phyloP scores from a whole-genome alignment of 164 flowering plant genomes.

The Vitis cinerea region DNA sequence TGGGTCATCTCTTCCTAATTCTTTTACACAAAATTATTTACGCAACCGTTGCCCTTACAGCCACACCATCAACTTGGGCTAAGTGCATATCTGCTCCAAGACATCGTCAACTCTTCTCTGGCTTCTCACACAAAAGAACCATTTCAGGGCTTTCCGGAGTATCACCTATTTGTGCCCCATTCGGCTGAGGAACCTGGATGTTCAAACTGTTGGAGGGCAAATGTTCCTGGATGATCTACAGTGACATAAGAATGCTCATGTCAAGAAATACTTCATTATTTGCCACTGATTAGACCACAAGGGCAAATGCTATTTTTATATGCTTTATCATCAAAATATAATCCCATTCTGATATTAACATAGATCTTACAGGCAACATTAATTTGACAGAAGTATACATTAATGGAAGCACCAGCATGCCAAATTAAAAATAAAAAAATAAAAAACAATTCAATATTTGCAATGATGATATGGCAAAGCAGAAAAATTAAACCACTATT shows the following conservation, averaged over 20 bases:
- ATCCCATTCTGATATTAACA: too few relatives aligned
- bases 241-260: neutral
- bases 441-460: neutral
- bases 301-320: too few relatives aligned
- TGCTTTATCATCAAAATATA: too few relatives aligned
- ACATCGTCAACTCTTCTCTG: conserved; percentile 9
- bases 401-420: too few relatives aligned
- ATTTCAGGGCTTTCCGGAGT: conserved; percentile 18
- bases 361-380: too few relatives aligned
- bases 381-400: too few relatives aligned
- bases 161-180: conserved; percentile 21
- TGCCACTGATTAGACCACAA: too few relatives aligned
- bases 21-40: conserved; percentile 21
- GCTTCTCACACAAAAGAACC: conserved; percentile 9
- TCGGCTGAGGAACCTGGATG: conserved; percentile 18
- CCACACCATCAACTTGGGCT: conserved; percentile 9
- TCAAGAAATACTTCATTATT: too few relatives aligned
- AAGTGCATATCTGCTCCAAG: neutral
- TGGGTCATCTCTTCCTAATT: conserved; percentile 8
- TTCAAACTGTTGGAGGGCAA: conserved; percentile 27
- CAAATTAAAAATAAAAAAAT: too few relatives aligned
- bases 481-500: neutral
- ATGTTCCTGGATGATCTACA: conserved; percentile 28
- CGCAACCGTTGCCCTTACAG: conserved; percentile 4
- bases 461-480: neutral